Conservation (phyloP, 805 yeast species). For the Candida morakotiae region DNA sequence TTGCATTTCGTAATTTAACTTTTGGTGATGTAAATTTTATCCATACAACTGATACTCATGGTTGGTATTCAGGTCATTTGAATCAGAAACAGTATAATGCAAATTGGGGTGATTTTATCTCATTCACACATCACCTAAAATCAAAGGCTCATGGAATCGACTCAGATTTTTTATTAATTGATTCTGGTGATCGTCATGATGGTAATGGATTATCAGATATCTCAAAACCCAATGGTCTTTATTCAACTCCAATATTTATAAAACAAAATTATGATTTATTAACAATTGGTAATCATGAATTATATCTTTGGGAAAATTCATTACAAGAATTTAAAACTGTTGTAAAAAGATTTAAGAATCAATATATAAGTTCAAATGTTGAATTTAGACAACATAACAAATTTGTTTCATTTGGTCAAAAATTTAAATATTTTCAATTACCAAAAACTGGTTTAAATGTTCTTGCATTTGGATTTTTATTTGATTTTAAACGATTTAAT, state of each 20-base stretch:
- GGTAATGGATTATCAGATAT: constrained; percentile 90
- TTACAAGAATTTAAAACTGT: constrained; percentile 59
- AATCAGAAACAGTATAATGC: constrained; percentile 74
- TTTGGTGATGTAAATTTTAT: constrained; percentile 79
- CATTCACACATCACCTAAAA: constrained; percentile 56
- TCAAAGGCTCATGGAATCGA: constrained; percentile 38
- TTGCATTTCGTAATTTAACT: constrained; percentile 40
- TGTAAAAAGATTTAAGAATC: constrained; percentile 55
- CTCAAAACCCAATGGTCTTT: constrained; percentile 65
- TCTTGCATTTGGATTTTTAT: constrained; percentile 73
- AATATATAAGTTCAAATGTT: constrained; percentile 71
- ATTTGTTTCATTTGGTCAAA: constrained; percentile 64
- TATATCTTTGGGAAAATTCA: constrained; percentile 65
- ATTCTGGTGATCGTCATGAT: constrained; percentile 92
- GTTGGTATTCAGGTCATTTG: constrained; percentile 90
- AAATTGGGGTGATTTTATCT: constrained; percentile 89
- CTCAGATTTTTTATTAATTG: constrained; percentile 70
- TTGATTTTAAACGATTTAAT: constrained; percentile 66
- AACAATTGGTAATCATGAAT: constrained; percentile 89
- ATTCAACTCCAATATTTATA: constrained; percentile 60
- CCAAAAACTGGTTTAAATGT: constrained; percentile 46
- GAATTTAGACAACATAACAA: constrained; percentile 45
- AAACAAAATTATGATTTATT: constrained; percentile 68
- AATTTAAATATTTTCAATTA: constrained; percentile 63
- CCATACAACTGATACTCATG: constrained; percentile 97